Evolutionary conservation across 2,329 filamentous ascomycete species (phyloP).

Genomic region (Capronia coronata): DNA sequence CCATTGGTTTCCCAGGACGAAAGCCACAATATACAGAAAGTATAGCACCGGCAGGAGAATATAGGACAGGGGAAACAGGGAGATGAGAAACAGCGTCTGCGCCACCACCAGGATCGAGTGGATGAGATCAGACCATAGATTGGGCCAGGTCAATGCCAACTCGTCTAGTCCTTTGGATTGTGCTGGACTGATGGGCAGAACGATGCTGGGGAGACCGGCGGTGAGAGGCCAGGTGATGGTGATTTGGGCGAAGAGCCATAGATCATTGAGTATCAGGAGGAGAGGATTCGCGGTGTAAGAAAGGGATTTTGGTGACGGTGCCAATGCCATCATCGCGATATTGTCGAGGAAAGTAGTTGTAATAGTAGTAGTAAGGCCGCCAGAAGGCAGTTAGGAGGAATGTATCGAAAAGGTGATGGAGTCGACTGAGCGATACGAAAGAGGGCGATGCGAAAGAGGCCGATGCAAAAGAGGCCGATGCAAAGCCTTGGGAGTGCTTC

Average conservation of each 20-base stretch:
- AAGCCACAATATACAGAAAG: constrained; percentile 29
- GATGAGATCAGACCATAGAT: constrained; percentile 51
- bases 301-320: constrained; percentile 30
- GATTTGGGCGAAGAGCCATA: constrained; percentile 35
- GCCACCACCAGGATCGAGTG: constrained; percentile 54
- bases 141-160: constrained; percentile 41
- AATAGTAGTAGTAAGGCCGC: no score
- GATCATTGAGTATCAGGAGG: constrained; percentile 36
- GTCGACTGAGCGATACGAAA: no score
- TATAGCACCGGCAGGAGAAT: constrained; percentile 38
- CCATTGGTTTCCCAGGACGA: constrained; percentile 31
- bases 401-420: no score
- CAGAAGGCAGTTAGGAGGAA: no score
- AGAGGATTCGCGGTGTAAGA: constrained; percentile 38
- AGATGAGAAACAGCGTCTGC: constrained; percentile 57
- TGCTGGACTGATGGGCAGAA: constrained; percentile 52
- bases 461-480: no score
- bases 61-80: constrained; percentile 48
- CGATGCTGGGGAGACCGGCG: constrained; percentile 49
- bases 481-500: no score
- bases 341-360: constrained; percentile 34
- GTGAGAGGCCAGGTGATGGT: constrained; percentile 23
- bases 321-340: constrained; percentile 22
- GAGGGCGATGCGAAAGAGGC: no score
- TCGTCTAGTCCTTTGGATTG: constrained; percentile 56